Conservation (phyloP, 129 eudicot genomes). For the Rutidosis leptorrhynchoides region DNA sequence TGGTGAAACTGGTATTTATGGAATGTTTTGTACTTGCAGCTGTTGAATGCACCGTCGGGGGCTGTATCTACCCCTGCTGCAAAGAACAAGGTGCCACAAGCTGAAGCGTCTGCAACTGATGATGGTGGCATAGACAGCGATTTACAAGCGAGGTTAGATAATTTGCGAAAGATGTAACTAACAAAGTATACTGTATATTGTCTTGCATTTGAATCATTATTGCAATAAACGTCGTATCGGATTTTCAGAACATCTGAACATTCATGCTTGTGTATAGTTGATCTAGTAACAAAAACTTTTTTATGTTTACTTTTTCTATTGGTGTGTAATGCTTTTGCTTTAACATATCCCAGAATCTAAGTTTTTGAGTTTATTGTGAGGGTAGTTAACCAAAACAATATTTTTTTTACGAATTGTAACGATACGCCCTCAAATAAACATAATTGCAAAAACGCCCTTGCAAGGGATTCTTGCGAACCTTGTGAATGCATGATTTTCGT, state of each 20-base stretch:
- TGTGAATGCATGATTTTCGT: too few relatives aligned
- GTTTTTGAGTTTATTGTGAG: not conserved
- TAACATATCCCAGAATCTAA: not conserved
- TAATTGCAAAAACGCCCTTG: too few relatives aligned
- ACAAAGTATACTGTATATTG: not conserved
- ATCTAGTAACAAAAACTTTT: not conserved
- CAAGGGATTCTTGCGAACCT: too few relatives aligned
- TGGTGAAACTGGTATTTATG: slow-evolving; percentile 1
- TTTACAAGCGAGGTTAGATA: slow-evolving; percentile 95
- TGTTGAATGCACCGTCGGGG: slow-evolving; percentile 78
- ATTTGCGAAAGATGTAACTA: slow-evolving; percentile 71
- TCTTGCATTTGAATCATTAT: not conserved
- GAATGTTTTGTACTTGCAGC: slow-evolving; percentile 40
- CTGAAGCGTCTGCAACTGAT: slow-evolving; percentile 68
- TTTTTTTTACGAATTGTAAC: too few relatives aligned
- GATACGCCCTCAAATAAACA: too few relatives aligned
- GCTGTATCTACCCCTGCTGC: slow-evolving; percentile 65
- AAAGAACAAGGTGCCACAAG: slow-evolving; percentile 58
- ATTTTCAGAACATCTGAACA: slow-evolving; percentile 7
- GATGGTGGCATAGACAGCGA: slow-evolving; percentile 87
- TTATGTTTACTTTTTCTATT: not conserved
- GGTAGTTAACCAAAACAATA: too few relatives aligned
- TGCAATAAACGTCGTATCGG: not conserved
- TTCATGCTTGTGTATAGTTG: slow-evolving; percentile 9
- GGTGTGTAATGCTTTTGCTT: not conserved